Conservation (phyloP, 164 flowering plant genomes). For the Sextonia rubra region DNA sequence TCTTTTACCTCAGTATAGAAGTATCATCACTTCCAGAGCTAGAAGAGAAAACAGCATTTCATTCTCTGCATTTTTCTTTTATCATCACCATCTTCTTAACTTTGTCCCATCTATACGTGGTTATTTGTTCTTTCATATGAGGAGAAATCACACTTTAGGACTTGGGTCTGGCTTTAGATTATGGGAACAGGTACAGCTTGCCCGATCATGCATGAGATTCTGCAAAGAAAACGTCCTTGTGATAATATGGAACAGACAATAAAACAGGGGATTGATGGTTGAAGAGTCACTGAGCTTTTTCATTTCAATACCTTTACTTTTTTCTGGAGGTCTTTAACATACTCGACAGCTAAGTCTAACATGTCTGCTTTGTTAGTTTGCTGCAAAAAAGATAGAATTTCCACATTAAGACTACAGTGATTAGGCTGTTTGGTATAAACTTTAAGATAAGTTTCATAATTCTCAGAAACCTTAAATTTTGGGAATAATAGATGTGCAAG, state of each 20-base stretch:
- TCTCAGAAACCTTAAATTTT: too few species aligned
- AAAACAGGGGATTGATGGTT: neutral
- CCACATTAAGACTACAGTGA: neutral
- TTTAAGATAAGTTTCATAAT: too few species aligned
- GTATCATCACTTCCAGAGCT: neutral
- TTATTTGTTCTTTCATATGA: slow-evolving; percentile 7
- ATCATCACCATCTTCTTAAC: too few species aligned
- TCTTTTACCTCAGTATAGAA: neutral
- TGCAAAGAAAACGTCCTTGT: slow-evolving; percentile 16
- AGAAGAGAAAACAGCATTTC: slow-evolving; percentile 4
- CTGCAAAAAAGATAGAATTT: slow-evolving; percentile 28
- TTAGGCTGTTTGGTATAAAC: neutral
- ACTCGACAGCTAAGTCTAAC: slow-evolving; percentile 93
- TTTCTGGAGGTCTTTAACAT: slow-evolving; percentile 82
- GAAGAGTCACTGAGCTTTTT: neutral
- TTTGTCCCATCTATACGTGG: too few species aligned
- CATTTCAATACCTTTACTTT: slow-evolving; percentile 59
- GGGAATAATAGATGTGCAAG: too few species aligned
- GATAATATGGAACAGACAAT: neutral
- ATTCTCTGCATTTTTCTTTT: neutral
- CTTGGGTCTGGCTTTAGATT: slow-evolving; percentile 30
- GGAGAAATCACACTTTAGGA: slow-evolving; percentile 8
- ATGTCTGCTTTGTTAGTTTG: slow-evolving; percentile 98
- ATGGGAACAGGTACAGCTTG: slow-evolving; percentile 57
- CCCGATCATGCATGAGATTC: slow-evolving; percentile 47